Evolutionary conservation across 2,329 filamentous ascomycete genomes (phyloP), one percentile per base, ranked within the genome.

Genomic region (Venturia oleaginea): DNA sequence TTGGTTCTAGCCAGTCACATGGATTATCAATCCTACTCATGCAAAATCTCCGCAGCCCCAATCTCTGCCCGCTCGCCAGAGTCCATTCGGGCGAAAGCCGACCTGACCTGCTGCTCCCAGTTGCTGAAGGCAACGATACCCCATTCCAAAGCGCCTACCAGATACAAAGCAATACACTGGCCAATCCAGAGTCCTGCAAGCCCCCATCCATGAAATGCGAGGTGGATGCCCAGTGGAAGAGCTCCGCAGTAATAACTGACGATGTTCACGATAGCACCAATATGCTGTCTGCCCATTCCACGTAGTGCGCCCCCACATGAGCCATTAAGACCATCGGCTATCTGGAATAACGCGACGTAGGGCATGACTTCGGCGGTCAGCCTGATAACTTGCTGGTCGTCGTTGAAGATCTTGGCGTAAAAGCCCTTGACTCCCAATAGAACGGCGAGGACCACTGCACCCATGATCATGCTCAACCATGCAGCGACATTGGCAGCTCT

Each of bases 181-280:
- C 90, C 91, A 40, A 94, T 79, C 91, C 91, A 96, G 19, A 96
- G 76, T 0, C 91, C 91, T 22, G 81, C 80, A 1, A 95, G 77
- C 0, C 91, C 91, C 90, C 90, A 94, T 22, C 90, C 90, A 71
- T 94, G 85, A 70, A 94, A 94, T 1, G 91, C 91, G 37, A 96
- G 83, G 76, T 85, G 94, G 63, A 95, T 90, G 0, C 91, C 91
- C n/a, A 87, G 77, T 0, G 91, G 91, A 64, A 95, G 74, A 0
- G 91, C 91, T 65, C 89, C 90, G 68, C 86, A 86, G 73, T 96
- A 96, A 74, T 96, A 96, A 72, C 88, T 91, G 22, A 92, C 75
- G 19, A 92, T 79, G 72, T 96, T 96, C 63, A 95, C 90, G 1
- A 86, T 77, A 1, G 91, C 91, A 17, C 92, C 92, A 61, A 95